phyloP scores from a whole-genome alignment of 495 filamentous ascomycete species.

The Hyaloscypha finlandica region DNA sequence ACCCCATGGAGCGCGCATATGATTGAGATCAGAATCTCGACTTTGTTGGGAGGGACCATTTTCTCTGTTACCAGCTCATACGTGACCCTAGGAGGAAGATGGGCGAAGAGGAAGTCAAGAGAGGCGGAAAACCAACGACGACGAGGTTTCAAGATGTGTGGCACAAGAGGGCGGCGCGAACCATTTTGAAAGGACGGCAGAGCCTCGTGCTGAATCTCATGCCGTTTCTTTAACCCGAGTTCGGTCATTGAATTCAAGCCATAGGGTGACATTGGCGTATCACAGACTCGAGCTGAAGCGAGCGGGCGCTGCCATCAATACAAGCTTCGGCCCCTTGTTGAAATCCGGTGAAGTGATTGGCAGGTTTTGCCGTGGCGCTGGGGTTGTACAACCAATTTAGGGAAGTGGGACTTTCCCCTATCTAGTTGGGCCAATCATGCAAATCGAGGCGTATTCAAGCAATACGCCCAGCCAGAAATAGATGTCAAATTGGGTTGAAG shows the following conservation, averaged over 20 bases:
- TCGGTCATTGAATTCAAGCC: not conserved
- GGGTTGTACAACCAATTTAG: not conserved
- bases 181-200: not conserved
- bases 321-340: not conserved
- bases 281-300: not conserved
- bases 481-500: too few species aligned
- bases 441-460: too few species aligned
- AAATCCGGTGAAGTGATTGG: not conserved
- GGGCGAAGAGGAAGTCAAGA: not conserved
- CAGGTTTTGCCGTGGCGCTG: constrained; percentile 3
- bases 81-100: not conserved
- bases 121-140: not conserved
- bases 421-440: not conserved
- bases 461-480: too few species aligned
- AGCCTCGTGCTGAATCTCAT: not conserved
- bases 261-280: not conserved
- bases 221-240: not conserved
- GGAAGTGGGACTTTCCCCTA: not conserved
- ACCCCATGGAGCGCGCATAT: not conserved
- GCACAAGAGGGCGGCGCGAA: not conserved
- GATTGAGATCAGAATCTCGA: not conserved
- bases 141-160: not conserved
- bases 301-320: constrained; percentile 1
- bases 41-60: not conserved
- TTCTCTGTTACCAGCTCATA: not conserved